These are phyloP conservation scores for Phytophthora tentaculata DNA, from an alignment of 352 stramenopile species.

Conservation along the genomic window DNA sequence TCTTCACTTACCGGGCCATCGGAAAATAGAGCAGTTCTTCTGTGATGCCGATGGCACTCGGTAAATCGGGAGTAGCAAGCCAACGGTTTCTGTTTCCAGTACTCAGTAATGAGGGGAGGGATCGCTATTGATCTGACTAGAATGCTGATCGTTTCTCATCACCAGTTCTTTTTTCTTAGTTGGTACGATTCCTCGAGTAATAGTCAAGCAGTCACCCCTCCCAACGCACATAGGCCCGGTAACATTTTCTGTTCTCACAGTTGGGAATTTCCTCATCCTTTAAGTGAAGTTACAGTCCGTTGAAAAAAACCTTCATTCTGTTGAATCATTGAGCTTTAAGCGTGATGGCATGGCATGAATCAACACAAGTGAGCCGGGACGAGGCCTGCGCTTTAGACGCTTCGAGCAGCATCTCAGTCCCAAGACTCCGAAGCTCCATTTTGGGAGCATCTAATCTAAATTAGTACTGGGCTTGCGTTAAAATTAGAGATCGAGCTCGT, in stretches of 20 bases:
- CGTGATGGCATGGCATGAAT: slow-evolving; percentile 8
- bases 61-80: too few relatives aligned
- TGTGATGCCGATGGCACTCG: too few relatives aligned
- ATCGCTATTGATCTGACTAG: too few relatives aligned
- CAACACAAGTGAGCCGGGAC: slow-evolving; percentile 16
- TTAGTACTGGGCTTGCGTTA: not conserved
- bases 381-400: not conserved
- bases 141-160: too few relatives aligned
- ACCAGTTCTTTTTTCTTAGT: too few relatives aligned
- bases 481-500: not conserved
- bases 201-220: not conserved
- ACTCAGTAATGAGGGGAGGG: too few relatives aligned
- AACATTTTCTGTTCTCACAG: not conserved
- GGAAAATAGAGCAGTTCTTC: too few relatives aligned
- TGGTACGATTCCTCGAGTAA: too few relatives aligned
- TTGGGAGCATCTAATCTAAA: not conserved
- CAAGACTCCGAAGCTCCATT: not conserved
- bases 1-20: not conserved
- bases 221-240: not conserved
- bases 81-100: not conserved
- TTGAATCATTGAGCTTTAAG: slow-evolving; percentile 3
- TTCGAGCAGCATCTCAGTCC: not conserved
- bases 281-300: too few relatives aligned
- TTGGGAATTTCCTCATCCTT: too few relatives aligned
- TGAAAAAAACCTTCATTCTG: too few relatives aligned